Evolutionary conservation across 129 eudicot genomes (phyloP).

Genomic region (Daucus carota): DNA sequence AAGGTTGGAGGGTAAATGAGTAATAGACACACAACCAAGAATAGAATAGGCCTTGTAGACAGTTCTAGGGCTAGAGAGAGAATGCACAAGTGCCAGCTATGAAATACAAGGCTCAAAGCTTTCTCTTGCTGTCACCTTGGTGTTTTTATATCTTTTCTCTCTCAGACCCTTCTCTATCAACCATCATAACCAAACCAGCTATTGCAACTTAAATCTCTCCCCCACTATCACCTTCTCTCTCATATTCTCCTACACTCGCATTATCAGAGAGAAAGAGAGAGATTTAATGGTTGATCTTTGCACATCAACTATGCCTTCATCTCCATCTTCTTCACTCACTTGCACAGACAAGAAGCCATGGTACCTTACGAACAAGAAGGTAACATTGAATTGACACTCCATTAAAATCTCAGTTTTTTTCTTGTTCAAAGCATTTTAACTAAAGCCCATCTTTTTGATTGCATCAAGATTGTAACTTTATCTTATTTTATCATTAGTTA

Average conservation of each 20-base stretch:
- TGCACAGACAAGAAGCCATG: conserved; percentile 70
- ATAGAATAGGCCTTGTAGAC: neutral
- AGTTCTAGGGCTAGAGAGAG: conserved; percentile 21
- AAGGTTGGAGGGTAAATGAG: neutral
- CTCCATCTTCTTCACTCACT: conserved; percentile 50
- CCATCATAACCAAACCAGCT: conserved; percentile 4
- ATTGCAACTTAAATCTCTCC: conserved; percentile 20
- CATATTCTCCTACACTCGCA: conserved; percentile 5
- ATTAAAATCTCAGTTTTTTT: neutral
- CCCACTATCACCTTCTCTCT: conserved; percentile 12
- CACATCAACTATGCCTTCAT: conserved; percentile 32
- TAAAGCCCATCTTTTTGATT: neutral
- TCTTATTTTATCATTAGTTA: neutral
- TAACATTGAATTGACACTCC: conserved; percentile 7
- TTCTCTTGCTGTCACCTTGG: conserved; percentile 63
- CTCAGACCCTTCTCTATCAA: conserved; percentile 12
- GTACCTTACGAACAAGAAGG: conserved; percentile 92
- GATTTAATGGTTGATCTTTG: conserved; percentile 36
- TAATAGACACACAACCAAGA: neutral
- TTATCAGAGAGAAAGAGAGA: conserved; percentile 7
- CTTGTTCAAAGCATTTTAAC: neutral
- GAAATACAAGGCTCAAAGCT: conserved; percentile 49
- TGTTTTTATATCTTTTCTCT: neutral
- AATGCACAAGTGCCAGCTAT: conserved; percentile 61
- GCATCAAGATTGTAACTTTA: neutral